Base-by-base conservation (phyloP, 192 early-diverging fungal species). In the Linnemannia hyalina region DNA sequence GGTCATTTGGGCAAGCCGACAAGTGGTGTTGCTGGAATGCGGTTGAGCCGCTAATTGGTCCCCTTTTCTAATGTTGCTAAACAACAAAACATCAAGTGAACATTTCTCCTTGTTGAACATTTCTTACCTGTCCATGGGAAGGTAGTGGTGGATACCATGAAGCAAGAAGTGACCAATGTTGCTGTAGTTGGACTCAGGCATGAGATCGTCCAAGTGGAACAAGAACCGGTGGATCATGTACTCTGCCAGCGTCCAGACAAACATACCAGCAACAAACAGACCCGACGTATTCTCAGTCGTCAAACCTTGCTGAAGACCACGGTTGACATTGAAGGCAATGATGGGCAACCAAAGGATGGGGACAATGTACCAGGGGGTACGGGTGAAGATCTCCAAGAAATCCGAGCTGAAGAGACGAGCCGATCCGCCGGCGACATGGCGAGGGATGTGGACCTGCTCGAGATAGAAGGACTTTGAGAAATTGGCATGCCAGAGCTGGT, bases 91-190 rank as follows among this genome's bases (percentile, higher is more conserved):
- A 41, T 20, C 15, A 73, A 73, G 22, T 23, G 6, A 47, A 55
- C 63, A 68, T 40, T 41, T 44, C 29, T 26, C 26, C 42, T 38
- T 26, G 32, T 54, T 63, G 32, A 57, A 36, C 32, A 32, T 3
- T 52, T 70, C 88, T 68, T 92, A 96, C 92, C 90, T 94, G 84
- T 99, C 97, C 96, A 97, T 98, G 32, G 97, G 97, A 70, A 99
- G 85, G 82, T 94, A 99, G 85, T 97, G 97, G 89, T 99, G 97
- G 47, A 99, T 94, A 44, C 97, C 97, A 80, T 99, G 97, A 41
- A 97, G 89, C 85, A 96, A 81, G 82, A 99, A 99, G 78, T 99
- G 97, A 9, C 94, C 82, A 18, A 93, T 82, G 76, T 97, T 91
- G 13, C 93, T 92, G 35, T 93, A 74, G 32, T 91, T 94, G 71